Percentiles rank a stretch among this genome's conserved stretches.
Evolutionary conservation across 148 eudicot genomes (phyloP).

Genomic region (Heliamphora exappendiculata): DNA sequence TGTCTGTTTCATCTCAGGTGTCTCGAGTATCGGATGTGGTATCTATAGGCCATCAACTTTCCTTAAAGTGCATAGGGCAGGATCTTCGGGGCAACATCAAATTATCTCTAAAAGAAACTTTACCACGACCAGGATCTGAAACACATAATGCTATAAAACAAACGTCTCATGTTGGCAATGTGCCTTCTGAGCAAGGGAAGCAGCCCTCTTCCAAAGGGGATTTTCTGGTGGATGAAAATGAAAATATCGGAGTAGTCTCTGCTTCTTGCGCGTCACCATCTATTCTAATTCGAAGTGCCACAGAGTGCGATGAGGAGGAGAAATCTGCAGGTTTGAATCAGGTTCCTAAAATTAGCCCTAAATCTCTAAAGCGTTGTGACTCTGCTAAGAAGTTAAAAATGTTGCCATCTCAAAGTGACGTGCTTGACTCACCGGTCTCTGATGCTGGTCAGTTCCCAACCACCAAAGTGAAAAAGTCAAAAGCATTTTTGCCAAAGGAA

Average conservation of each 20-base stretch:
- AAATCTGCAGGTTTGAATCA: constrained; percentile 30
- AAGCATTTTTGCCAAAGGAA: neutral
- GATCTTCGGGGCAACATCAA: constrained; percentile 91
- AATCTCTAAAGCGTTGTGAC: constrained; percentile 9
- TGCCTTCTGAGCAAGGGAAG: constrained; percentile 24
- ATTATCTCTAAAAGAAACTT: constrained; percentile 73
- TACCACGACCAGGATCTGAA: constrained; percentile 30
- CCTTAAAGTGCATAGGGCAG: constrained; percentile 73
- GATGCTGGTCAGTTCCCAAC: neutral
- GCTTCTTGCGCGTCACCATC: constrained; percentile 32
- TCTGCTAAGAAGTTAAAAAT: constrained; percentile 8
- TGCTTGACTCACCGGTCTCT: neutral
- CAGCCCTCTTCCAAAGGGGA: constrained; percentile 16
- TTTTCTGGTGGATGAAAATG: constrained; percentile 21
- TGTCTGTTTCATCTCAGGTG: constrained; percentile 43
- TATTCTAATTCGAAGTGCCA: constrained; percentile 57
- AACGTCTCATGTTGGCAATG: constrained; percentile 20
- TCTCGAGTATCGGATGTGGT: constrained; percentile 68
- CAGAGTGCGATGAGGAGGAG: constrained; percentile 65
- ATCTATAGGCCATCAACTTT: constrained; percentile 67
- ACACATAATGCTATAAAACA: constrained; percentile 15
- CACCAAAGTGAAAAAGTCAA: neutral
- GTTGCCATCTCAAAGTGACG: neutral
- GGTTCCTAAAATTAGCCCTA: constrained; percentile 22
- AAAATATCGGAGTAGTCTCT: constrained; percentile 18